Evolutionary conservation across 2,329 filamentous ascomycete genomes (phyloP), one percentile per base, ranked within the genome.

Genomic region (Alternaria conjuncta): DNA sequence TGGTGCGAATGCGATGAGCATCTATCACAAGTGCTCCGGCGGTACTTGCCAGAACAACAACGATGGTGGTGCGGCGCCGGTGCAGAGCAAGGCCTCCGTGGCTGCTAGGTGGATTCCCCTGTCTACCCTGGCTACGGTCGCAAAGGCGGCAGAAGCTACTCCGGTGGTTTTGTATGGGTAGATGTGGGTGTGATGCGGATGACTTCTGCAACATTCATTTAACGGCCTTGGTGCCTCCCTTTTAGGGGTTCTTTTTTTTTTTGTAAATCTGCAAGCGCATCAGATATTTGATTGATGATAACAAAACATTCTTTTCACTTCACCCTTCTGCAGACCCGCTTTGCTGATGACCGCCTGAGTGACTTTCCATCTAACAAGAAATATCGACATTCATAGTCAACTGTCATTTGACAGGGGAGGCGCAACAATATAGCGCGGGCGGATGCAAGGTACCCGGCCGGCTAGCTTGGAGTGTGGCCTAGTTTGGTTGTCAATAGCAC

Each of bases 1-100:
- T 1, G 65, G 61, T 21, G 57, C 61, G 23, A 64, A 60, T 5
- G 66, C 68, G 13, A 63, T 73, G 60, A 71, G 67, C 36, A 64
- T 76, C 5, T 75, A 75, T 49, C 64, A 64, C 21, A 68, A 66
- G 32, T 74, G 73, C 60, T 50, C 25, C 2, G 60, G 55, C 8
- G 60, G 46, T 5, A 28, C 30, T 4, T 69, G 66, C 54, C 30
- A 53, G 59, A 65, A 60, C 23, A 62, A 60, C 46, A 30, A 60
- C 2, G 55, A 64, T 55, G 63, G 63, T 2, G 63, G 58, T 18
- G 28, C 44, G 36, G 21, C 49, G 23, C 25, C 36, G 15, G 20
- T 18, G 18, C 55, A 57, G 57, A 65, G 49, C 21, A 25, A 43
- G 15, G 53, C 32, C 1, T 41, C 36, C 36, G 55, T 43, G 20